phyloP scores from a whole-genome alignment of 1,284 basidiomycete genomes.

The Inonotus hispidus region DNA sequence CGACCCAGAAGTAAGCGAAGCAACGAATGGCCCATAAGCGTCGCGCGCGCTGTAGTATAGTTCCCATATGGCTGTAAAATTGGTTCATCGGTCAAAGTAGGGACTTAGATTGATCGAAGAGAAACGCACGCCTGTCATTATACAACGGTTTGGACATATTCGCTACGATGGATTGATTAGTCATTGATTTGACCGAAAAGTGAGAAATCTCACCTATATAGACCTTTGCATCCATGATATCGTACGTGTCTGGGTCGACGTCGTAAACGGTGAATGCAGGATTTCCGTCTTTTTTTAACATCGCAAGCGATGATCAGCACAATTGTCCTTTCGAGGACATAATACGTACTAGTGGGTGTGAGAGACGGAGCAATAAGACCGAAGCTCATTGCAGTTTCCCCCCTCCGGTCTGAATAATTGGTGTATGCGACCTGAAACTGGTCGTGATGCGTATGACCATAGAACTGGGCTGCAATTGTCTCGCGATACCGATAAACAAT shows the following conservation, averaged over 20 bases:
- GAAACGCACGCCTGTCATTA: conserved; percentile 31
- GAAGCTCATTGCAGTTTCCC: conserved; percentile 45
- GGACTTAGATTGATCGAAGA: neutral
- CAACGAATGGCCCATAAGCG: conserved; percentile 42
- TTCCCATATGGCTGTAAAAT: conserved; percentile 42
- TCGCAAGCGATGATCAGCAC: neutral
- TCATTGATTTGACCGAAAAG: neutral
- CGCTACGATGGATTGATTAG: conserved; percentile 21
- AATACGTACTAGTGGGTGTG: conserved; percentile 43
- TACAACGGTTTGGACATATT: conserved; percentile 35
- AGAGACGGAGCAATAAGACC: conserved; percentile 47
- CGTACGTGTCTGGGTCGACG: conserved; percentile 47
- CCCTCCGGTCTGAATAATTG: conserved; percentile 42
- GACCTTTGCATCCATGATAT: conserved; percentile 44
- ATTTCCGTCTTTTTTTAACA: conserved; percentile 36
- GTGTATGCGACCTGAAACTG: conserved; percentile 56
- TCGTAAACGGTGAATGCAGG: conserved; percentile 50
- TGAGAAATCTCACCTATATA: conserved; percentile 32
- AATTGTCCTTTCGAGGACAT: neutral
- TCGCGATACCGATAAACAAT: conserved; percentile 51
- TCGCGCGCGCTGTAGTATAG: conserved; percentile 53
- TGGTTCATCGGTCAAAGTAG: conserved; percentile 18
- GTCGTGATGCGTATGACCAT: conserved; percentile 45
- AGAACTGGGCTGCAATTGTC: conserved; percentile 50
- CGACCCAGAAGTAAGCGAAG: conserved; percentile 22